These are phyloP conservation scores for Paramyrothecium roridum DNA, from an alignment of 2,329 filamentous ascomycete genomes.

Conservation along the genomic window DNA sequence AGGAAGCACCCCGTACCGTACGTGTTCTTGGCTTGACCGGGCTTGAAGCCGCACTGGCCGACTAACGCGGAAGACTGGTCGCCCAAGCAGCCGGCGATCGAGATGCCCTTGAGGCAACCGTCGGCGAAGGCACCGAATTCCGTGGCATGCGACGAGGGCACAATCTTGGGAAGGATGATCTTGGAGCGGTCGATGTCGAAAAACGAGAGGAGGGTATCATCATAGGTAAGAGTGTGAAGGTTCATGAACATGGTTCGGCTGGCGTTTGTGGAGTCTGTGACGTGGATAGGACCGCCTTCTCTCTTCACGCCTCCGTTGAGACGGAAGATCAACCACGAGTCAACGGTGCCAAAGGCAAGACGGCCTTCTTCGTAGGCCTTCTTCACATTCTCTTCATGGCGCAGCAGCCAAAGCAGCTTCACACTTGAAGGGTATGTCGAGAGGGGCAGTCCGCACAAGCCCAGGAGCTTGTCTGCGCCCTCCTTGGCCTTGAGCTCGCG, in stretches of 20 bases:
- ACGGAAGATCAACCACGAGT: slow-evolving; percentile 83
- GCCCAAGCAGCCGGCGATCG: slow-evolving; percentile 80
- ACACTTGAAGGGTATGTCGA: slow-evolving; percentile 87
- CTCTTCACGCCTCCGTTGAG: slow-evolving; percentile 70
- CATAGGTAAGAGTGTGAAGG: slow-evolving; percentile 75
- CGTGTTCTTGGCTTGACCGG: slow-evolving; percentile 85
- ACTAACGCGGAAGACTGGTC: slow-evolving; percentile 86
- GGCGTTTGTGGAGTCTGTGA: slow-evolving; percentile 85
- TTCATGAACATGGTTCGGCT: slow-evolving; percentile 96
- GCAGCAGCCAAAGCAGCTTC: slow-evolving; percentile 80
- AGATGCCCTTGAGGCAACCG: slow-evolving; percentile 66
- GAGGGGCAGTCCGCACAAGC: slow-evolving; percentile 76
- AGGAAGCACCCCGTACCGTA: slow-evolving; percentile 90
- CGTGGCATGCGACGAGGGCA: slow-evolving; percentile 72
- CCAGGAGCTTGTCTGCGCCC: slow-evolving; percentile 65
- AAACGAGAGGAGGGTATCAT: slow-evolving; percentile 72
- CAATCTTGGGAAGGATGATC: slow-evolving; percentile 76
- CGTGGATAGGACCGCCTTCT: slow-evolving; percentile 57
- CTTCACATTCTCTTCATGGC: slow-evolving; percentile 65
- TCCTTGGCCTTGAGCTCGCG: slow-evolving; percentile 68
- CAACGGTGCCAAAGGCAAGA: slow-evolving; percentile 82
- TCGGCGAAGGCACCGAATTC: slow-evolving; percentile 66
- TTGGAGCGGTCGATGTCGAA: slow-evolving; percentile 70
- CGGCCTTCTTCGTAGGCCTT: slow-evolving; percentile 73
- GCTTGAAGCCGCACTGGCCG: slow-evolving; percentile 78